Conservation (phyloP, 2,329 filamentous ascomycete genomes). For the Grosmannia serpens region DNA sequence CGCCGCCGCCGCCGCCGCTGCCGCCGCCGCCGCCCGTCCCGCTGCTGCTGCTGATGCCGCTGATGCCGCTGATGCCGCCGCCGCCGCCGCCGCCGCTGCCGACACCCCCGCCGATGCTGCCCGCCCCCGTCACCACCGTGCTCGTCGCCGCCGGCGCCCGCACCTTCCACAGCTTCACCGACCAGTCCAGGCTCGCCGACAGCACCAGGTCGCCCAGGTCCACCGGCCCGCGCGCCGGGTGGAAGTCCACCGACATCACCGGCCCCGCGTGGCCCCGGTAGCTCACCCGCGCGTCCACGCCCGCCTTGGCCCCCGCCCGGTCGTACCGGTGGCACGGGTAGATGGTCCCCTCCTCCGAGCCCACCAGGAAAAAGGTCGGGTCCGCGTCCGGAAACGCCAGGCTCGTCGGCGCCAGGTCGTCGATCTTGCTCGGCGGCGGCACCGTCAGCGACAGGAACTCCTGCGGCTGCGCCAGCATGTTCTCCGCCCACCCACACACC, state of each 20-base stretch:
- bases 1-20: constrained; percentile 19
- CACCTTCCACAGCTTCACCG: constrained; percentile 92
- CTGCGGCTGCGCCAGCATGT: constrained; percentile 95
- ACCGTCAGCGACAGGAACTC: constrained; percentile 83
- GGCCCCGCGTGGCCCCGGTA: constrained; percentile 88
- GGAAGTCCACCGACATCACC: constrained; percentile 93
- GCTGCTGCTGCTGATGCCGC: neutral
- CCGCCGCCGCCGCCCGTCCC: constrained; percentile 22
- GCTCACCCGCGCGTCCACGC: constrained; percentile 76
- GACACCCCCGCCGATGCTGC: too few relatives aligned
- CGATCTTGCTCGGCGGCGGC: constrained; percentile 76
- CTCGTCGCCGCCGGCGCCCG: constrained; percentile 64
- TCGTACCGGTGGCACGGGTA: constrained; percentile 97
- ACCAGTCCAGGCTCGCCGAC: constrained; percentile 91
- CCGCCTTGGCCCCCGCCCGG: constrained; percentile 90
- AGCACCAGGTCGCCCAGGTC: constrained; percentile 91
- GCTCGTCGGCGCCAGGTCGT: constrained; percentile 89
- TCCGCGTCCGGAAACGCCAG: constrained; percentile 92
- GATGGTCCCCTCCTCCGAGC: constrained; percentile 92
- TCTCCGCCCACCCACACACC: constrained; percentile 93
- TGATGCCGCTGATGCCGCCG: neutral
- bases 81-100: neutral
- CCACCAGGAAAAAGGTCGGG: constrained; percentile 93
- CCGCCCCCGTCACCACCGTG: constrained; percentile 31
- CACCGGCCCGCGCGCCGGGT: constrained; percentile 81